Evolutionary conservation across 257 asterid species (phyloP).

Genomic region (Solanum paucissectum): DNA sequence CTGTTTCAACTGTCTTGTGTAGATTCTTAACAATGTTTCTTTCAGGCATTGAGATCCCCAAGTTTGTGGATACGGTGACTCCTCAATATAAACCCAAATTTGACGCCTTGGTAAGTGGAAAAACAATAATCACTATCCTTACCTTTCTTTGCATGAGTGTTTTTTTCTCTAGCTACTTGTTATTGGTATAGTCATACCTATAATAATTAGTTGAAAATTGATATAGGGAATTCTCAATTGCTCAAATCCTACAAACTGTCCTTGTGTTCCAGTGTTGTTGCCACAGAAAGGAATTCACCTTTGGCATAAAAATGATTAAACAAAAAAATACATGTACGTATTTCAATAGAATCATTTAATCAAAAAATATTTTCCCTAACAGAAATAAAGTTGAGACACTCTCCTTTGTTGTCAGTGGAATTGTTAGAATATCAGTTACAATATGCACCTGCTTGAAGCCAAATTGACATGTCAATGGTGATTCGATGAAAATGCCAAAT

Average conservation of each 20-base stretch:
- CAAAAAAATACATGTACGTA: not conserved
- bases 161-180: not conserved
- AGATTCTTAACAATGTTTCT: not conserved
- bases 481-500: not conserved
- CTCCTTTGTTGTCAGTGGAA: not conserved
- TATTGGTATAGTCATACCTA: not conserved
- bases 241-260: not conserved
- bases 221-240: not conserved
- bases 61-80: conserved; percentile 77
- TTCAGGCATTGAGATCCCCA: conserved; percentile 73
- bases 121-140: not conserved
- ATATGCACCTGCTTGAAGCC: not conserved
- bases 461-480: not conserved
- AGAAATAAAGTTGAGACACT: not conserved
- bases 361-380: not conserved
- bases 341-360: not conserved
- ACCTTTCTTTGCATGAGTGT: not conserved
- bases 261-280: not conserved
- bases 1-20: not conserved
- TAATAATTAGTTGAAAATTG: not conserved
- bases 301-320: not conserved
- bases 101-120: conserved; percentile 65
- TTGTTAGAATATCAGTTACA: not conserved
- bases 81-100: conserved; percentile 79
- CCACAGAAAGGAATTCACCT: not conserved